Evolutionary conservation across 768 basidiomycete species (phyloP).

Genomic region (Leucosporidium creatinivorum): DNA sequence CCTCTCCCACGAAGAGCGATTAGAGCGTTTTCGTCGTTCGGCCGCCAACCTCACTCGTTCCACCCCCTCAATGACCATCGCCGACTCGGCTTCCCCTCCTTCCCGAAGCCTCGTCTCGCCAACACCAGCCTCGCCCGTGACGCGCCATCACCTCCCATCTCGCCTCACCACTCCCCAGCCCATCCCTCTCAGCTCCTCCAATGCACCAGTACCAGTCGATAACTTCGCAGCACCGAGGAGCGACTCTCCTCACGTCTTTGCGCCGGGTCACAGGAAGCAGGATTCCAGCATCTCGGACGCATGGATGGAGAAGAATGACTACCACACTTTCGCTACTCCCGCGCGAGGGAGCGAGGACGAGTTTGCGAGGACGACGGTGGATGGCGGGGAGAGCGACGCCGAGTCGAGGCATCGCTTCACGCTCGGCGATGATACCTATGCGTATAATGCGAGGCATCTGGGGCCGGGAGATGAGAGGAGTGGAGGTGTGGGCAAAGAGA

Average conservation of each 20-base stretch:
- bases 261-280: neutral
- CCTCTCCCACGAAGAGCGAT: too few relatives aligned
- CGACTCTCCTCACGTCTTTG: neutral
- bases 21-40: too few relatives aligned
- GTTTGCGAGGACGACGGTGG: neutral
- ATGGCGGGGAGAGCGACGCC: neutral
- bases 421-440: constrained; percentile 16
- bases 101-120: too few relatives aligned
- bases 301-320: neutral
- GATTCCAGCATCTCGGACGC: neutral
- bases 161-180: too few relatives aligned
- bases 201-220: constrained; percentile 18
- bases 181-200: neutral
- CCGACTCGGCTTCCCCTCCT: too few relatives aligned
- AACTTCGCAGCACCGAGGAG: constrained; percentile 14
- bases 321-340: neutral
- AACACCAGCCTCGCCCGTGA: too few relatives aligned
- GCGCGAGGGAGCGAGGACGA: constrained; percentile 11
- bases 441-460: neutral
- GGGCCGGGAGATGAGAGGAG: neutral
- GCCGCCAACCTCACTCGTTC: too few relatives aligned
- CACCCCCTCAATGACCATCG: too few relatives aligned
- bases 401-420: constrained; percentile 27
- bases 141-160: too few relatives aligned
- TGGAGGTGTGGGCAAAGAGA: neutral